Evolutionary conservation across 495 filamentous ascomycete species (phyloP).

Genomic region (Aspergillus cristatus): DNA sequence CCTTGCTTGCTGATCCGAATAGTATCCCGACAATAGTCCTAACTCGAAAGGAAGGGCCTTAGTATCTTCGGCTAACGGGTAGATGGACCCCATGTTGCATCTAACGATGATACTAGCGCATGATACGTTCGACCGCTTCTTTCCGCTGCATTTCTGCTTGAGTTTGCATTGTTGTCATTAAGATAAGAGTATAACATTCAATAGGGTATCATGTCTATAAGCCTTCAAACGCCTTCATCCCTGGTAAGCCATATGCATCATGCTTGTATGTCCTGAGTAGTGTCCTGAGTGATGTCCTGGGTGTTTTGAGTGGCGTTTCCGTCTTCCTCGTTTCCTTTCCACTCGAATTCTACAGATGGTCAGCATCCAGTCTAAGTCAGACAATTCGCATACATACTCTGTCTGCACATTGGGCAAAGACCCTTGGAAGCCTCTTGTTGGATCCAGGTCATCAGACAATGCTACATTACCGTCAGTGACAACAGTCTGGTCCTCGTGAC

Average conservation of each 20-base stretch:
- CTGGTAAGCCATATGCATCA: background rate
- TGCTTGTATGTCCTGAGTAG: no score
- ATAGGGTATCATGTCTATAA: slow-evolving; percentile 12
- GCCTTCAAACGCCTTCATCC: slow-evolving; percentile 6
- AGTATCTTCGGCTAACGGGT: no score
- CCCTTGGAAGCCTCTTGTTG: slow-evolving; percentile 89
- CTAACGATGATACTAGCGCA: no score
- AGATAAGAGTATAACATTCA: background rate
- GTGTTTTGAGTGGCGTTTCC: no score
- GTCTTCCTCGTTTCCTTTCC: slow-evolving; percentile 40
- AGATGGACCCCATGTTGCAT: no score
- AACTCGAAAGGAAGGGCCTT: no score
- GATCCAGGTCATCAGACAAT: slow-evolving; percentile 94
- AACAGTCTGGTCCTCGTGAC: slow-evolving; percentile 8
- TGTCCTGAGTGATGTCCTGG: no score
- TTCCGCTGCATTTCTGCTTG: no score
- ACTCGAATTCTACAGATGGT: slow-evolving; percentile 54
- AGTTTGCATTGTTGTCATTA: no score
- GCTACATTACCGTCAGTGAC: slow-evolving; percentile 39
- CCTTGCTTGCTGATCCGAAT: no score
- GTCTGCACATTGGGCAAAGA: slow-evolving; percentile 95
- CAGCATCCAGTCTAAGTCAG: slow-evolving; percentile 10
- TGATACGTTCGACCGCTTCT: no score
- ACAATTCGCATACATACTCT: slow-evolving; percentile 52
- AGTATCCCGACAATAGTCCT: no score